phyloP scores from a whole-genome alignment of 768 basidiomycete genomes.

The Sporobolomyces roseus region DNA sequence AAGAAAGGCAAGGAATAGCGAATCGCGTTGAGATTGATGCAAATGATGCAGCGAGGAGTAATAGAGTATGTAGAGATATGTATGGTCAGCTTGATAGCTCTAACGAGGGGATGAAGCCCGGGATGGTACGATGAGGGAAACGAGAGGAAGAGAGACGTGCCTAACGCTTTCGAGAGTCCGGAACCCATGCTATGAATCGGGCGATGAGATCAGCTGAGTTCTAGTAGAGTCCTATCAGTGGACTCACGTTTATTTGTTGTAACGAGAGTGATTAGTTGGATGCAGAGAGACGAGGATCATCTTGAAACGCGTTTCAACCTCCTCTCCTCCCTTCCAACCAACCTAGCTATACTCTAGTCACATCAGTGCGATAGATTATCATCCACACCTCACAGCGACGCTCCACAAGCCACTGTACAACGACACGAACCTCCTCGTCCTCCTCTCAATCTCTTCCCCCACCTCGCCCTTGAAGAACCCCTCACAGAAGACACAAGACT shows the following conservation, averaged over 20 bases:
- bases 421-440: background rate
- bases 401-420: background rate
- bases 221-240: background rate
- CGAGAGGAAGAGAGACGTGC: background rate
- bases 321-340: too few relatives aligned
- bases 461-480: too few relatives aligned
- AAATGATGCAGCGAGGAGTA: background rate
- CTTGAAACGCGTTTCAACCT: too few relatives aligned
- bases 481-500: too few relatives aligned
- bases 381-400: too few relatives aligned
- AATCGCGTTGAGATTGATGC: background rate
- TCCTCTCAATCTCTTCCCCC: background rate
- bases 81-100: too few relatives aligned
- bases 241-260: background rate
- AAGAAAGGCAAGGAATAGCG: too few relatives aligned
- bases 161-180: conserved; percentile 29
- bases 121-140: background rate
- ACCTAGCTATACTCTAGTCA: too few relatives aligned
- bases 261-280: conserved; percentile 5
- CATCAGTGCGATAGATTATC: too few relatives aligned
- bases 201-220: background rate
- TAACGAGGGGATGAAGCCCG: too few relatives aligned
- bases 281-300: background rate
- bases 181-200: conserved; percentile 16
- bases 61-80: too few relatives aligned